Conservation (phyloP, 2,329 filamentous ascomycete species). For the Cladosporium sp. region DNA sequence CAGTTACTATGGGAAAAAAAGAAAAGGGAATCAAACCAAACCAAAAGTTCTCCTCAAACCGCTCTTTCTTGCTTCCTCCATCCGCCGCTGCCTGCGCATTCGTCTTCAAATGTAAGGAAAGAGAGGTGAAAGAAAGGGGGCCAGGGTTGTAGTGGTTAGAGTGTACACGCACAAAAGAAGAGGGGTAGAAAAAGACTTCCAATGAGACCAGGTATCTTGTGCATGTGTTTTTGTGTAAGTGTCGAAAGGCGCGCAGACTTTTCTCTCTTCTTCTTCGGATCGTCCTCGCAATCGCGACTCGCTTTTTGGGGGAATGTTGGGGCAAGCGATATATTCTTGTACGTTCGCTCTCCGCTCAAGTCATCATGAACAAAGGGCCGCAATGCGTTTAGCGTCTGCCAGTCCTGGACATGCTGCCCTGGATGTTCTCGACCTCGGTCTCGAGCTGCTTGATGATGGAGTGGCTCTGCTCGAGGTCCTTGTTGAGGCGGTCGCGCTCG, state of each 20-base stretch:
- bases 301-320: neutral
- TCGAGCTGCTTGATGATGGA: slow-evolving; percentile 87
- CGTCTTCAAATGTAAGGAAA: neutral
- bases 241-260: slow-evolving; percentile 1
- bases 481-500: slow-evolving; percentile 98
- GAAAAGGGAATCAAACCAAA: too few species aligned
- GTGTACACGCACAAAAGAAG: too few species aligned
- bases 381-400: slow-evolving; percentile 25
- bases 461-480: slow-evolving; percentile 97
- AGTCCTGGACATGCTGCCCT: slow-evolving; percentile 44
- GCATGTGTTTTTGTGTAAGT: neutral
- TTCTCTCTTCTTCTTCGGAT: neutral
- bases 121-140: neutral
- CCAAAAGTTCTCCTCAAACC: neutral
- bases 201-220: slow-evolving; percentile 14
- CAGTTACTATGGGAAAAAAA: neutral
- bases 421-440: slow-evolving; percentile 87
- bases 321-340: neutral
- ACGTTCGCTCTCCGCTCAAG: neutral
- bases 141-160: too few species aligned
- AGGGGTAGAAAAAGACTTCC: neutral
- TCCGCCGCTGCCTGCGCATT: slow-evolving; percentile 1
- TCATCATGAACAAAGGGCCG: neutral
- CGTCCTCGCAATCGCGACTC: neutral
- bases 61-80: neutral